Conservation (phyloP, 768 basidiomycete species). For the Exidia glandulosa region DNA sequence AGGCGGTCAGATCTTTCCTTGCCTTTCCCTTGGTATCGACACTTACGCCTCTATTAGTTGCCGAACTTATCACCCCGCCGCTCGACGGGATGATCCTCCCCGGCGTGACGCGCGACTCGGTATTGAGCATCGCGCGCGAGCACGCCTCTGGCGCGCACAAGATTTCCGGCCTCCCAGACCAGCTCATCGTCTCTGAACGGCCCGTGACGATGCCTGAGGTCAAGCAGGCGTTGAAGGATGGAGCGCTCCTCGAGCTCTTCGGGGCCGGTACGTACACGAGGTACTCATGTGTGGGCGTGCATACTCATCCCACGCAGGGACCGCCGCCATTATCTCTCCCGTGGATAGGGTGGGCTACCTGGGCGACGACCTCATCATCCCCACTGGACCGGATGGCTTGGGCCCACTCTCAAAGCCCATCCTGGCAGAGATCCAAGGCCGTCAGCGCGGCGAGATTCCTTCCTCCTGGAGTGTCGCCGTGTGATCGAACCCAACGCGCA, state of each 20-base stretch:
- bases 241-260: conserved; percentile 39
- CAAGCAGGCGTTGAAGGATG: conserved; percentile 31
- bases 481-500: too few species aligned
- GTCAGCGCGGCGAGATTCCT: conserved; percentile 66
- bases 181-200: conserved; percentile 54
- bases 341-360: conserved; percentile 48
- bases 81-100: conserved; percentile 33
- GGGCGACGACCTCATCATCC: conserved; percentile 41
- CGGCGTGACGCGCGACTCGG: conserved; percentile 31
- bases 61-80: conserved; percentile 31
- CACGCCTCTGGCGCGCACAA: conserved; percentile 38
- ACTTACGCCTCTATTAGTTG: conserved; percentile 4
- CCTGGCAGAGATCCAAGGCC: conserved; percentile 39
- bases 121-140: conserved; percentile 37
- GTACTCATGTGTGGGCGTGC: not conserved
- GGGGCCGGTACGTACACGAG: conserved; percentile 30
- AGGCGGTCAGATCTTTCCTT: conserved; percentile 35
- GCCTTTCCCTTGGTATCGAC: not conserved
- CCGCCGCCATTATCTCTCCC: conserved; percentile 42
- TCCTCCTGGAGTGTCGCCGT: conserved; percentile 72
- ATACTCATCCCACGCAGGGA: conserved; percentile 20
- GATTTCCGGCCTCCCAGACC: conserved; percentile 41
- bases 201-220: conserved; percentile 70
- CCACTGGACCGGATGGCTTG: conserved; percentile 61
- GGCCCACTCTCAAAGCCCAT: conserved; percentile 49